A percentile compares a stretch with the other conserved stretches of the same genome.
These are phyloP conservation scores for Pythium vanterpoolii DNA, from an alignment of 352 stramenopile genomes.

Conservation along the genomic window DNA sequence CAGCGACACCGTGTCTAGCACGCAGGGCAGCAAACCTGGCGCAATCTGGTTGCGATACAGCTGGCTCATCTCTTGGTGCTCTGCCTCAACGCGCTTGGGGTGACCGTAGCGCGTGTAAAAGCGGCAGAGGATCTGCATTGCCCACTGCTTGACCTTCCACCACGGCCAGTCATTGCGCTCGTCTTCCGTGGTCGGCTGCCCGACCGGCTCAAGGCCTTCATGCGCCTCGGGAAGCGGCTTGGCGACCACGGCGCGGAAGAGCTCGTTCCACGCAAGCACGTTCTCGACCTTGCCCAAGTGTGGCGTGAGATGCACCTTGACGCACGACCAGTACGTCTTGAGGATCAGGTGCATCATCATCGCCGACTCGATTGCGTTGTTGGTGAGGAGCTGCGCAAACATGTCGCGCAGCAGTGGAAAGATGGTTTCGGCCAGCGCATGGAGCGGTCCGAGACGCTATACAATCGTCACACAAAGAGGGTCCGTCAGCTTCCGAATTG, in stretches of 20 bases:
- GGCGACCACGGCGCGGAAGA: constrained; percentile 79
- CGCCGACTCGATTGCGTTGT: constrained; percentile 90
- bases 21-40: constrained; percentile 68
- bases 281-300: constrained; percentile 78
- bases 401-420: constrained; percentile 94
- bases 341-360: constrained; percentile 94
- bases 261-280: constrained; percentile 93
- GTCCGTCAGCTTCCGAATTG: constrained; percentile 7
- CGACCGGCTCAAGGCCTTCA: constrained; percentile 69
- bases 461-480: background rate
- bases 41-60: constrained; percentile 93
- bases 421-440: constrained; percentile 89
- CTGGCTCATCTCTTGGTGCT: constrained; percentile 90
- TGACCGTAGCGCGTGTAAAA: constrained; percentile 97
- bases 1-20: constrained; percentile 92
- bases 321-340: constrained; percentile 98
- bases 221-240: constrained; percentile 91
- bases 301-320: constrained; percentile 93
- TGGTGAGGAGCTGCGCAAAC: constrained; percentile 78
- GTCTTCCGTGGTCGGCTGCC: constrained; percentile 90
- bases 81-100: constrained; percentile 90
- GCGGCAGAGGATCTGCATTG: constrained; percentile 95
- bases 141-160: constrained; percentile 99
- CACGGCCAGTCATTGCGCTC: constrained; percentile 93
- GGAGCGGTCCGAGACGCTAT: constrained; percentile 79